phyloP scores from a whole-genome alignment of 2,329 filamentous ascomycete species.

The Scytalidium sp. region DNA sequence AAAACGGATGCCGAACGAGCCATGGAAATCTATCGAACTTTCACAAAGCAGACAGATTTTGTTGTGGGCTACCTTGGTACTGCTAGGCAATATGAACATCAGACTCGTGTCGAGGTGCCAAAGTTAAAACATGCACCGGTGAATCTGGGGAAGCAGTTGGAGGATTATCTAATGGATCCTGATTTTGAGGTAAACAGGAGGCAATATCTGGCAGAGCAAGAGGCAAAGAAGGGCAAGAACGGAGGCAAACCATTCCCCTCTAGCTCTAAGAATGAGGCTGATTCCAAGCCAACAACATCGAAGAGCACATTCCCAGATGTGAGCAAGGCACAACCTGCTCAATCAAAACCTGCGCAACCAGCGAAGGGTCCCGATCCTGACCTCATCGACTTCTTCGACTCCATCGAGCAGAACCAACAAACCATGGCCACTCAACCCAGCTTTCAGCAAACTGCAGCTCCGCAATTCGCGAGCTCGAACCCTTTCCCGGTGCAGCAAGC shows the following conservation, averaged over 20 bases:
- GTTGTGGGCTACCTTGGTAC: conserved; percentile 88
- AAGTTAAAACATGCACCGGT: conserved; percentile 97
- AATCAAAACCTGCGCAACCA: conserved; percentile 42
- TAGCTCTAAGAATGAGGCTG: conserved; percentile 29
- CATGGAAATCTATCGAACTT: conserved; percentile 86
- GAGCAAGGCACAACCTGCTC: conserved; percentile 21
- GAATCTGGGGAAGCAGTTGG: conserved; percentile 81
- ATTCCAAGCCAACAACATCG: conserved; percentile 22
- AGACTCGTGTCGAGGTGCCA: conserved; percentile 89
- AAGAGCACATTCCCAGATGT: conserved; percentile 23
- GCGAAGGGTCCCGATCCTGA: conserved; percentile 68
- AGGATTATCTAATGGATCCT: conserved; percentile 91
- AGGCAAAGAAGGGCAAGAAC: conserved; percentile 53
- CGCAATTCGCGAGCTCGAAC: conserved; percentile 24
- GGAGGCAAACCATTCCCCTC: conserved; percentile 41
- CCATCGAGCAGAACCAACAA: conserved; percentile 86
- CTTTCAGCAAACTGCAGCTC: conserved; percentile 27
- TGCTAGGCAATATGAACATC: conserved; percentile 86
- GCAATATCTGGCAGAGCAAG: conserved; percentile 87
- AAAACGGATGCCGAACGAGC: conserved; percentile 89
- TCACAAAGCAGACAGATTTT: conserved; percentile 86
- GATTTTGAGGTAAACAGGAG: conserved; percentile 93
- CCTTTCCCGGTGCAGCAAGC: conserved; percentile 28
- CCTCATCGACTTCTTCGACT: conserved; percentile 92
- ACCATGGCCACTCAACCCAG: conserved; percentile 52